Evolutionary conservation across 495 filamentous ascomycete species (phyloP).

Genomic region (Penicillium pulvis): DNA sequence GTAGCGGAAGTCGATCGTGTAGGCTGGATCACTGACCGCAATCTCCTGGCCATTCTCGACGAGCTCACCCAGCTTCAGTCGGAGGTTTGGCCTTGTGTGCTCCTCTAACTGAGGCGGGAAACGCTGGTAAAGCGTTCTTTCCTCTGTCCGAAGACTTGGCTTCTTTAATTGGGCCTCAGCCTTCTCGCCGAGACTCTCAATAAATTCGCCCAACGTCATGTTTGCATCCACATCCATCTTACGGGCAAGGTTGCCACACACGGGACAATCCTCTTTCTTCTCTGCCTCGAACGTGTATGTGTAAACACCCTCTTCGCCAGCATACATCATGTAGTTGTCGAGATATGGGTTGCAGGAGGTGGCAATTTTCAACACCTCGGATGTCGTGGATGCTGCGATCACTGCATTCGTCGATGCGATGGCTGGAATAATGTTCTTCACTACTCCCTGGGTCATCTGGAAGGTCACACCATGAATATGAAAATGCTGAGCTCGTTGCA

Average conservation of each 20-base stretch:
- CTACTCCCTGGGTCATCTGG: slow-evolving; percentile 93
- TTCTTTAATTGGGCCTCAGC: slow-evolving; percentile 90
- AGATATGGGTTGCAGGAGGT: slow-evolving; percentile 79
- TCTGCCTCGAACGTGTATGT: slow-evolving; percentile 95
- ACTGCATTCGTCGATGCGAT: slow-evolving; percentile 98
- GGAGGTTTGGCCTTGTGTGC: slow-evolving; percentile 78
- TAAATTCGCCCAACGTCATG: slow-evolving; percentile 78
- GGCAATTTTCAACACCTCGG: slow-evolving; percentile 93
- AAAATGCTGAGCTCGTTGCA: slow-evolving; percentile 80
- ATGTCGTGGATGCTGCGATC: slow-evolving; percentile 92
- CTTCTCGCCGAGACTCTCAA: slow-evolving; percentile 78
- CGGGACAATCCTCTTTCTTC: slow-evolving; percentile 89
- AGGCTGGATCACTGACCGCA: slow-evolving; percentile 80
- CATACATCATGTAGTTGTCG: slow-evolving; percentile 99
- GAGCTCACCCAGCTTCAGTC: slow-evolving; percentile 69
- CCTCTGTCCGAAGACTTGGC: slow-evolving; percentile 79
- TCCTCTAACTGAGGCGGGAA: slow-evolving; percentile 77
- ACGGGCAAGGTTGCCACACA: slow-evolving; percentile 82
- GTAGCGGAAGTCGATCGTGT: slow-evolving; percentile 72
- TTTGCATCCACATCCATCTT: slow-evolving; percentile 69
- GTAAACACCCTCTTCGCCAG: slow-evolving; percentile 90
- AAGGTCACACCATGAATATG: slow-evolving; percentile 93
- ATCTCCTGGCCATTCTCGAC: slow-evolving; percentile 70
- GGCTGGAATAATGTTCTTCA: slow-evolving; percentile 99
- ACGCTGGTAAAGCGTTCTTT: slow-evolving; percentile 86